Evolutionary conservation across 129 eudicot genomes (phyloP), one percentile per base, ranked within the genome.

Genomic region (Centaurea solstitialis): DNA sequence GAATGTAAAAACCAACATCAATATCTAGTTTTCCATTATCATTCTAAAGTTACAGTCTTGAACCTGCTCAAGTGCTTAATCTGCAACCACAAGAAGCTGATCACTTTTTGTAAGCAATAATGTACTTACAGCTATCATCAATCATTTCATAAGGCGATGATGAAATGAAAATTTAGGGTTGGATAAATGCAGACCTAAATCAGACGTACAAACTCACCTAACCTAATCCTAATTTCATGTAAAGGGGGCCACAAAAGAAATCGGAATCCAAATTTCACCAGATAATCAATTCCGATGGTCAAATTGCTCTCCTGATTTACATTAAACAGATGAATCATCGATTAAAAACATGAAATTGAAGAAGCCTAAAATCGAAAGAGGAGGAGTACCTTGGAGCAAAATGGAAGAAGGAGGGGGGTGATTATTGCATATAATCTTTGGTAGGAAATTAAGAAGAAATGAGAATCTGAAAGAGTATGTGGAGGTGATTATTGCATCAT

Each of bases 311-410:
- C 75, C 62, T 68, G 70, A 75, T 45, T 45, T 61, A 69, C 53
- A 9, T 35, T 39, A 0, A 0, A 40, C n/a, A 73, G 68, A 73
- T 33, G 39, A 67, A 75, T 76, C 45, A 82, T 68, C 40, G 9
- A 23, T 71, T 33, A 33, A 33, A 33, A 33, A 69, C 12, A 26
- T 21, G 9, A 57, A 28, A 9, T 57, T 40, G 30, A 75, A n/a
- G 8, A 75, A 68, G 43, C 75, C 68, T 75, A 28, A 81, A 68
- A 68, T 67, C 33, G 20, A 81, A 81, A 68, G 28, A 35, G 23
- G 23, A n/a, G n/a, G 41, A 11, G 53, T 76, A 82, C 81, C 85
- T 82, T 37, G 80, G 64, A 82, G 23, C 17, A 38, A 81, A 81
- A 20, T 47, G 22, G 65, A 75, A 37, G 26, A 57, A 23, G 24